Base-by-base conservation (phyloP, 352 stramenopile genomes). In the Elongisporangium undulatum region DNA sequence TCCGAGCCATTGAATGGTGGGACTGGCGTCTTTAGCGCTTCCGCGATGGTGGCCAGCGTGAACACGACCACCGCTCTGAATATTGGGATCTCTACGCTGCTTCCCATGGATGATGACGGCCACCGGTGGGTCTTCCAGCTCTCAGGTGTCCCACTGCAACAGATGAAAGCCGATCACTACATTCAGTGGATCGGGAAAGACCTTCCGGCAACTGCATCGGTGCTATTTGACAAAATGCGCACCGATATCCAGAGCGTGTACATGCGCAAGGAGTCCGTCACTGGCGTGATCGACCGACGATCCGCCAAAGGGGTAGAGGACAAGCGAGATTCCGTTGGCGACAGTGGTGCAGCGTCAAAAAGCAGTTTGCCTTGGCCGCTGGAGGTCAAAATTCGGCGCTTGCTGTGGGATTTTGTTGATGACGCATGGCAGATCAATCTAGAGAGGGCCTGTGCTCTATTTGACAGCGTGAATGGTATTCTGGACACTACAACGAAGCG, bases 171-270 rank as follows among this genome's bases (percentile, higher is more conserved):
- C 4, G 69, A 88, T 7, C 77, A 90, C 51, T 90, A 68, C 54
- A 56, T 69, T n/a, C 72, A 77, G 54, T 90, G 80, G 80, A 71
- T 90, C 29, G 80, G 77, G 16, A 75, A 77, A 34, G 64, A 70
- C n/a, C 53, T 87, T 0, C 38, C 45, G 8, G 45, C 67, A 1
- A 21, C 66, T 9, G 22, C 34, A 26, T 58, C 63, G 2, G 29
- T 57, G 57, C 51, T 61, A 10, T 87, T 85, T 41, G 80, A 77
- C 29, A 79, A 75, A 41, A 56, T 90, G 0, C 67, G 74, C n/a
- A 81, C 69, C 10, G 77, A 90, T 61, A 57, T 90, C 22, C 75
- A 88, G 59, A 73, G 64, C 49, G 80, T 86, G 12, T 87, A 79
- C 54, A 59, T 74, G 6, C 66, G 66, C 15, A 87, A 85, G 41